Percentiles rank a stretch among this genome's conserved stretches.
phyloP scores from a whole-genome alignment of 2,329 filamentous ascomycete genomes.

The Neonectria neomacrospora region DNA sequence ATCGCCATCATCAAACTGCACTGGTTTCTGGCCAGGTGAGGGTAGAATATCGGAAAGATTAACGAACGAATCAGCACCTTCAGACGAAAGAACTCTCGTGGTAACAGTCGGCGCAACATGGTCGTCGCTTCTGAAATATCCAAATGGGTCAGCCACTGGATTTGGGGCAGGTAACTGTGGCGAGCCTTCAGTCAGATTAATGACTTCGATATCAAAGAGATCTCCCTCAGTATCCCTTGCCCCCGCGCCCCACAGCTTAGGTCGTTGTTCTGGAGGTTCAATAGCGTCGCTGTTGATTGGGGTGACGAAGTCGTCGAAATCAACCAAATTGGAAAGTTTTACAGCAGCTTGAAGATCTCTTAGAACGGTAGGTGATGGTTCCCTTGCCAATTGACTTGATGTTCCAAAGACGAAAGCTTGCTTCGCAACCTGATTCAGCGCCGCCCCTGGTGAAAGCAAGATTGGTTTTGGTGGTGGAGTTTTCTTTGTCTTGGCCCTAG shows the following conservation, averaged over 20 bases:
- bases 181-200: constrained; percentile 65
- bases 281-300: constrained; percentile 53
- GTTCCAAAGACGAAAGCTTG: constrained; percentile 89
- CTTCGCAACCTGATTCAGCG: constrained; percentile 70
- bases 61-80: constrained; percentile 35
- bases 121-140: constrained; percentile 45
- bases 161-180: constrained; percentile 42
- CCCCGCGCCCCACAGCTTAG: constrained; percentile 75
- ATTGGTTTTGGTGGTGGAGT: constrained; percentile 55
- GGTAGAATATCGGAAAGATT: constrained; percentile 42
- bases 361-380: constrained; percentile 75
- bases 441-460: constrained; percentile 76
- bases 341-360: constrained; percentile 72
- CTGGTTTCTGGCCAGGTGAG: constrained; percentile 16
- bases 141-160: constrained; percentile 52
- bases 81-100: constrained; percentile 8
- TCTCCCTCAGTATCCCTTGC: constrained; percentile 74
- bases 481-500: constrained; percentile 54
- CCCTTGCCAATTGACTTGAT: constrained; percentile 81
- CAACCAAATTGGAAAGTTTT: constrained; percentile 63
- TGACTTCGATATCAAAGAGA: constrained; percentile 70
- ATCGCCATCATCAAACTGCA: constrained; percentile 18
- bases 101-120: neutral
- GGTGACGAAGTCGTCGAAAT: constrained; percentile 54
- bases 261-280: constrained; percentile 46